Conservation (phyloP, 495 filamentous ascomycete species). For the Rhypophila decipiens region DNA sequence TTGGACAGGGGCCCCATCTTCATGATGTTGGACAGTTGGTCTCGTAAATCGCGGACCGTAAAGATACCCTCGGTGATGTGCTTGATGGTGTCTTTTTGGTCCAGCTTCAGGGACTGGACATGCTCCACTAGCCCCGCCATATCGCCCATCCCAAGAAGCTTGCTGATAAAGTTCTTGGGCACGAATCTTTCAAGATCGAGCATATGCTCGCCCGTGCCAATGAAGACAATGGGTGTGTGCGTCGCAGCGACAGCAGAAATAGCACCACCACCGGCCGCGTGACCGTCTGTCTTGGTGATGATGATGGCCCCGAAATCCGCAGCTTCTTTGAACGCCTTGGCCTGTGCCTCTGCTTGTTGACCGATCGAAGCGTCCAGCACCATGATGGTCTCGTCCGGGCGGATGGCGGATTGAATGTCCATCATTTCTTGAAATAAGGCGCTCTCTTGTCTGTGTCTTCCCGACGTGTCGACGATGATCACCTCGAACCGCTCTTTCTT, state of each 20-base stretch:
- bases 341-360: slow-evolving; percentile 90
- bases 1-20: slow-evolving; percentile 98
- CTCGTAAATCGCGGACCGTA: slow-evolving; percentile 87
- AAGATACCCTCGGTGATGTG: slow-evolving; percentile 96
- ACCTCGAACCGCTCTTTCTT: slow-evolving; percentile 98
- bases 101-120: slow-evolving; percentile 91
- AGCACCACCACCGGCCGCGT: slow-evolving; percentile 89
- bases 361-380: slow-evolving; percentile 95
- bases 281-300: slow-evolving; percentile 97
- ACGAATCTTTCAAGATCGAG: slow-evolving; percentile 90
- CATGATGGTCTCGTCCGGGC: slow-evolving; percentile 96
- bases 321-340: slow-evolving; percentile 93
- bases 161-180: slow-evolving; percentile 83
- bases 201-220: slow-evolving; percentile 96
- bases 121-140: slow-evolving; percentile 94
- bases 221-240: slow-evolving; percentile 93
- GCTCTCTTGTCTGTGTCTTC: slow-evolving; percentile 88
- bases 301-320: slow-evolving; percentile 98
- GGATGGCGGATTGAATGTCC: slow-evolving; percentile 87
- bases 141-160: slow-evolving; percentile 94
- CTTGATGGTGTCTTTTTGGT: slow-evolving; percentile 98
- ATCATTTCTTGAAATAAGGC: slow-evolving; percentile 97
- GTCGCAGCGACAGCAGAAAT: slow-evolving; percentile 98
- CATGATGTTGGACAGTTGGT: slow-evolving; percentile 97
- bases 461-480: slow-evolving; percentile 96